These are phyloP conservation scores for Debaryomyces sp. DNA, from an alignment of 1,139 yeast species.

Conservation along the genomic window DNA sequence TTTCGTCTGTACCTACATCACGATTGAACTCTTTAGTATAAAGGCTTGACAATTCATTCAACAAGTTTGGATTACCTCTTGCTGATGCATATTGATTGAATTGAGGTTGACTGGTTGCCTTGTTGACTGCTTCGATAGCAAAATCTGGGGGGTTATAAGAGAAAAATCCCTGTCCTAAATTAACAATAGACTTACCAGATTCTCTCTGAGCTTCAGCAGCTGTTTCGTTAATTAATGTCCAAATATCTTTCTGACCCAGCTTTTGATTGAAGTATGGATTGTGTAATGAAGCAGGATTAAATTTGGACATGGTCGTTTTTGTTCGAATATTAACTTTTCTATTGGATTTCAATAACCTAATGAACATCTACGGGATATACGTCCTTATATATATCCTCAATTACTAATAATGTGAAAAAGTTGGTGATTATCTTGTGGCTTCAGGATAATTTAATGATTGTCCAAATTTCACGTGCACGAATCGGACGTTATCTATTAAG, in stretches of 20 bases:
- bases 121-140: constrained; percentile 80
- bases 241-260: constrained; percentile 77
- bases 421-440: not conserved
- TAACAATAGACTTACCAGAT: constrained; percentile 72
- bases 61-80: constrained; percentile 77
- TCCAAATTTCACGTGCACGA: constrained; percentile 4
- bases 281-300: constrained; percentile 30
- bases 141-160: constrained; percentile 92
- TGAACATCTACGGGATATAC: not conserved
- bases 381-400: not conserved
- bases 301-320: constrained; percentile 8
- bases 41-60: constrained; percentile 67
- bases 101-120: constrained; percentile 69
- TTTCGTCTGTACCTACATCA: constrained; percentile 60
- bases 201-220: constrained; percentile 78
- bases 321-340: not conserved
- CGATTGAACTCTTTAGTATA: constrained; percentile 71
- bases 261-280: constrained; percentile 63
- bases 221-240: constrained; percentile 93
- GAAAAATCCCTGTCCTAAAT: constrained; percentile 96
- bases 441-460: not conserved
- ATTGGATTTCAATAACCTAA: not conserved
- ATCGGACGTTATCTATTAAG: not conserved
- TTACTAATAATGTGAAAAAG: not conserved
- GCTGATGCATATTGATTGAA: constrained; percentile 93